These are phyloP conservation scores for Raphanus sativus DNA, from an alignment of 345 rosid species.

Conservation along the genomic window DNA sequence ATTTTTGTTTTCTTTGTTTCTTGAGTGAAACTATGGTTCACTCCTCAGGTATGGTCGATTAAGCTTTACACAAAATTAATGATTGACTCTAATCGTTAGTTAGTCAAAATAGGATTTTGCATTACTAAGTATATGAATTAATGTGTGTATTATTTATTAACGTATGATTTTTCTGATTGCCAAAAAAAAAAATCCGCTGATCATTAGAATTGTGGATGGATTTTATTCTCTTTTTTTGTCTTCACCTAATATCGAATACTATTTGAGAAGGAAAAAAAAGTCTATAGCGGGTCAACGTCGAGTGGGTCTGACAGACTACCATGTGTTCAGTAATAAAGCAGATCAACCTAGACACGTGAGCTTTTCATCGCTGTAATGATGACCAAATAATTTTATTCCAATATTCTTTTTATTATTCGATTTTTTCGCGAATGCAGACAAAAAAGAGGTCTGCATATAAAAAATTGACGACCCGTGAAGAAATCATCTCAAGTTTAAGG, in stretches of 20 bases:
- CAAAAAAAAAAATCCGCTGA: too few relatives aligned
- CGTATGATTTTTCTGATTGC: too few relatives aligned
- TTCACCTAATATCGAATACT: constrained; percentile 9
- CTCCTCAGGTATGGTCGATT: too few relatives aligned
- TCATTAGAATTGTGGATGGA: constrained; percentile 11
- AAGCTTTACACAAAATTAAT: too few relatives aligned
- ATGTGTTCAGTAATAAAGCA: constrained; percentile 19
- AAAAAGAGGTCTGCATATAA: not conserved
- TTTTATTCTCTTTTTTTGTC: constrained; percentile 22
- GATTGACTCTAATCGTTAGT: too few relatives aligned
- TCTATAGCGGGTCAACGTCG: constrained; percentile 30
- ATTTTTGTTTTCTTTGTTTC: too few relatives aligned
- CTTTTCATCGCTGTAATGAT: constrained; percentile 36
- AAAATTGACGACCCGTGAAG: not conserved
- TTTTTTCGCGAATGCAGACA: constrained; percentile 14
- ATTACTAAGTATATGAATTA: too few relatives aligned
- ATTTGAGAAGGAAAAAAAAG: not conserved
- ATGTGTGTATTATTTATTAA: too few relatives aligned
- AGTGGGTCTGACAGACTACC: not conserved
- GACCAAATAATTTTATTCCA: constrained; percentile 32
- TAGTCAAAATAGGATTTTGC: too few relatives aligned
- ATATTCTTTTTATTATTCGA: constrained; percentile 10
- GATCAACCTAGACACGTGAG: constrained; percentile 7
- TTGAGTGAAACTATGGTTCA: too few relatives aligned
- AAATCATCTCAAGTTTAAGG: constrained; percentile 19